Conservation (phyloP, 2,329 filamentous ascomycete species). For the Fusarium sp. region DNA sequence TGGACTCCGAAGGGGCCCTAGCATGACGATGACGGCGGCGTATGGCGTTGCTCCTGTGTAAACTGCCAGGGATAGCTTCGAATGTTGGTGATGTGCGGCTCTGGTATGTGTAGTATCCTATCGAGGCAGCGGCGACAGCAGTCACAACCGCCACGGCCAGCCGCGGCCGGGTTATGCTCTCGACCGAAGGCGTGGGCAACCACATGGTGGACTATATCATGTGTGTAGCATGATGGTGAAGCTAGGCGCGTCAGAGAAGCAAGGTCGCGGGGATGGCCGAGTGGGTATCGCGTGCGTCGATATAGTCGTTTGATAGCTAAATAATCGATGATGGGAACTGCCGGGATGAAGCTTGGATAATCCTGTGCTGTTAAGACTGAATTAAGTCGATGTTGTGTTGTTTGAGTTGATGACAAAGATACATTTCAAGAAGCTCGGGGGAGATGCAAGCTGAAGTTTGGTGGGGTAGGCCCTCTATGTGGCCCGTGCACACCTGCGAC, state of each 20-base stretch:
- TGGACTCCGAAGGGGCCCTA: constrained; percentile 51
- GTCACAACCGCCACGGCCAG: constrained; percentile 64
- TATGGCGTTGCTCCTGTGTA: constrained; percentile 73
- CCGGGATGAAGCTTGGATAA: background rate
- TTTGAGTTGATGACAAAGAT: constrained; percentile 38
- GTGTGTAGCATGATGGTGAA: constrained; percentile 47
- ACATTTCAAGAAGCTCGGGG: constrained; percentile 17
- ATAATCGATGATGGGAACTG: background rate
- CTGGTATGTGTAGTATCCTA: constrained; percentile 66
- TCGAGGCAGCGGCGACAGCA: constrained; percentile 62
- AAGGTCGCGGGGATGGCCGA: constrained; percentile 2
- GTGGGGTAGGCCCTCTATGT: constrained; percentile 17
- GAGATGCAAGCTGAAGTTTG: constrained; percentile 19
- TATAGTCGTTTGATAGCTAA: background rate
- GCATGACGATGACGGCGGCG: constrained; percentile 57
- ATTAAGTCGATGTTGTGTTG: constrained; percentile 22
- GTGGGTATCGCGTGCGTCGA: background rate
- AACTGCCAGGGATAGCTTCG: constrained; percentile 44
- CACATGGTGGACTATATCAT: constrained; percentile 54
- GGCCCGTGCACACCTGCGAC: constrained; percentile 4
- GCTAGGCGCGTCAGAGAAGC: constrained; percentile 16
- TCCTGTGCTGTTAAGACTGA: background rate
- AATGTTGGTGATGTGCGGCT: constrained; percentile 41
- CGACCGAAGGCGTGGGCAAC: constrained; percentile 58
- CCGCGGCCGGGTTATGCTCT: constrained; percentile 62